Conservation (phyloP, 164 flowering plant genomes). For the Macadamia tetraphylla region DNA sequence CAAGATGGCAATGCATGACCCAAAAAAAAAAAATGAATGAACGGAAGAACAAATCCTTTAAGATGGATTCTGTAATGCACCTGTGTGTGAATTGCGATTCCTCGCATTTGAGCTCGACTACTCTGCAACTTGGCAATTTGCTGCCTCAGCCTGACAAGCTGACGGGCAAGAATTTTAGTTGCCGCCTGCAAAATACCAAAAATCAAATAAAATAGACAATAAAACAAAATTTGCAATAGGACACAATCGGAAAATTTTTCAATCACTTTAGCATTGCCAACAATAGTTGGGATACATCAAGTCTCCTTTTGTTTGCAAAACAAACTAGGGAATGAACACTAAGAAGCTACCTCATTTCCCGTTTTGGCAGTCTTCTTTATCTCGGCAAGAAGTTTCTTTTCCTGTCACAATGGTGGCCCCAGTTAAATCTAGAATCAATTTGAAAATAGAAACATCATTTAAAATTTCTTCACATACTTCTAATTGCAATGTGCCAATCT, state of each 20-base stretch:
- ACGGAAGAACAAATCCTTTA: neutral
- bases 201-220: neutral
- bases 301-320: no score
- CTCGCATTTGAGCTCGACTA: slow-evolving; percentile 93
- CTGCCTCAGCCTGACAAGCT: slow-evolving; percentile 81
- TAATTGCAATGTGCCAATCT: slow-evolving; percentile 64
- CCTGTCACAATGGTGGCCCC: slow-evolving; percentile 40
- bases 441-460: neutral
- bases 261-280: neutral
- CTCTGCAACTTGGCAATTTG: slow-evolving; percentile 86
- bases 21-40: neutral
- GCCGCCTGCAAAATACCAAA: slow-evolving; percentile 53
- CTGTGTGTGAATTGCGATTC: slow-evolving; percentile 90
- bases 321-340: neutral
- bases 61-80: slow-evolving; percentile 23
- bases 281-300: neutral
- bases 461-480: slow-evolving; percentile 50
- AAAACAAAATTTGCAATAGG: no score
- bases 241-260: no score
- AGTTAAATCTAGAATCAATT: slow-evolving; percentile 3
- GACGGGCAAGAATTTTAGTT: slow-evolving; percentile 83
- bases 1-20: slow-evolving; percentile 4
- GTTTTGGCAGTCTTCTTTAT: slow-evolving; percentile 93
- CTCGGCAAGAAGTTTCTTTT: slow-evolving; percentile 88
- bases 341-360: slow-evolving; percentile 75